Conservation (phyloP, 2,329 filamentous ascomycete genomes). For the Paecilomyces variotii region DNA sequence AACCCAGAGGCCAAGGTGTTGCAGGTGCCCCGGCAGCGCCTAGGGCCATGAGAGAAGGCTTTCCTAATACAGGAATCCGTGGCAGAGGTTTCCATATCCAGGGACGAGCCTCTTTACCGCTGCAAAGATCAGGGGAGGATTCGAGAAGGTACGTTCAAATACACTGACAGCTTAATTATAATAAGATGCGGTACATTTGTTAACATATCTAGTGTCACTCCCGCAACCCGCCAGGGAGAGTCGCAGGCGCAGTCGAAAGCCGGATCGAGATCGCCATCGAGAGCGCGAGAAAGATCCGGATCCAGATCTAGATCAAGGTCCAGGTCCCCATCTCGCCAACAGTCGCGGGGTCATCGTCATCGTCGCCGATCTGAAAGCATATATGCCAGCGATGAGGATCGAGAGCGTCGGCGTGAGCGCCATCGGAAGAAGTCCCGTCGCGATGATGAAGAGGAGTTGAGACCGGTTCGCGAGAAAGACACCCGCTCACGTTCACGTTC, state of each 20-base stretch:
- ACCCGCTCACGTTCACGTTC: conserved; percentile 59
- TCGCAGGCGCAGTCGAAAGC: conserved; percentile 17
- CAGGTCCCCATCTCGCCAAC: conserved; percentile 28
- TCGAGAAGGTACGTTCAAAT: conserved; percentile 22
- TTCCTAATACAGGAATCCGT: conserved; percentile 72
- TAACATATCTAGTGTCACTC: conserved; percentile 13
- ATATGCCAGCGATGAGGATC: conserved; percentile 28
- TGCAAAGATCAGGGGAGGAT: conserved; percentile 12
- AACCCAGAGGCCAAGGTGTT: conserved; percentile 49
- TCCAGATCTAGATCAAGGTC: conserved; percentile 24
- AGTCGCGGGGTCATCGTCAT: conserved; percentile 41
- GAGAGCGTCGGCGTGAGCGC: conserved; percentile 18
- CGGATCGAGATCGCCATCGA: conserved; percentile 24
- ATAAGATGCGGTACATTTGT: background rate
- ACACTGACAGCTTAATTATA: conserved; percentile 4
- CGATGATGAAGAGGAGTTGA: conserved; percentile 41
- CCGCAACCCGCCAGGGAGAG: conserved; percentile 30
- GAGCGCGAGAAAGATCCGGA: conserved; percentile 19
- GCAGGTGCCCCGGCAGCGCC: conserved; percentile 78
- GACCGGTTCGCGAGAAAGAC: conserved; percentile 24
- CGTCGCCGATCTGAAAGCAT: conserved; percentile 42
- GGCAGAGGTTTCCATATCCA: conserved; percentile 43
- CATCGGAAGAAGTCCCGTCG: conserved; percentile 22
- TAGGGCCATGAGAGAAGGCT: conserved; percentile 85
- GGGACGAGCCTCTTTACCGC: conserved; percentile 18